These are phyloP conservation scores for Bothriochloa decipiens DNA, from an alignment of 176 grass and related monocot genomes.

Conservation along the genomic window DNA sequence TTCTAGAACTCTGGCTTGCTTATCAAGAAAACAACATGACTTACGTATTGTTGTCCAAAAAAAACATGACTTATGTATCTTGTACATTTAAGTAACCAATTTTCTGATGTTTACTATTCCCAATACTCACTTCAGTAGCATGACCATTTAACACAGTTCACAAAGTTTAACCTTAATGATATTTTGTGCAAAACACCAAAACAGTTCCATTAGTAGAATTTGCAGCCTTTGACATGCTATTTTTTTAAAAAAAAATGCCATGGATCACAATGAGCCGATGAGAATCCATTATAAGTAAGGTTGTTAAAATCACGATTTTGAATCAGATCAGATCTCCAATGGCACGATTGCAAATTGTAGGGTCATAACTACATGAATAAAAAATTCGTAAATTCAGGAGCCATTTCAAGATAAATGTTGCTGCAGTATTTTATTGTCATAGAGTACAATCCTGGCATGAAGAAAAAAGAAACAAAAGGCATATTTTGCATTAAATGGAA, in stretches of 20 bases:
- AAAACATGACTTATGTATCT: neutral
- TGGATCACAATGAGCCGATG: neutral
- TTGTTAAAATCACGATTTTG: neutral
- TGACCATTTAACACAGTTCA: neutral
- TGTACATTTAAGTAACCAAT: neutral
- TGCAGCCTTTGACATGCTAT: neutral
- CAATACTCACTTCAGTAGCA: neutral
- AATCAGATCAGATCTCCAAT: neutral
- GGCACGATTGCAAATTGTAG: neutral
- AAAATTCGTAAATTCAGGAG: neutral
- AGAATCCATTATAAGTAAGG: constrained; percentile 10
- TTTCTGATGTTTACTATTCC: neutral
- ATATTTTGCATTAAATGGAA: neutral
- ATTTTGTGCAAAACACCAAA: neutral
- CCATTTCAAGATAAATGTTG: constrained; percentile 4
- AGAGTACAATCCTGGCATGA: neutral
- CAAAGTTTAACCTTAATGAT: neutral
- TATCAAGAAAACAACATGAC: constrained; percentile 14
- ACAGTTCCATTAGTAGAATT: neutral
- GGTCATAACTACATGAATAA: neutral
- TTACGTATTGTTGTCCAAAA: neutral
- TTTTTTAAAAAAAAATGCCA: neutral
- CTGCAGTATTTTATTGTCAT: neutral
- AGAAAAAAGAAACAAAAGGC: constrained; percentile 4
- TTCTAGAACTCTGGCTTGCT: neutral